Conservation (phyloP, 192 early-diverging fungal species). For the Umbelopsis ramanniana region DNA sequence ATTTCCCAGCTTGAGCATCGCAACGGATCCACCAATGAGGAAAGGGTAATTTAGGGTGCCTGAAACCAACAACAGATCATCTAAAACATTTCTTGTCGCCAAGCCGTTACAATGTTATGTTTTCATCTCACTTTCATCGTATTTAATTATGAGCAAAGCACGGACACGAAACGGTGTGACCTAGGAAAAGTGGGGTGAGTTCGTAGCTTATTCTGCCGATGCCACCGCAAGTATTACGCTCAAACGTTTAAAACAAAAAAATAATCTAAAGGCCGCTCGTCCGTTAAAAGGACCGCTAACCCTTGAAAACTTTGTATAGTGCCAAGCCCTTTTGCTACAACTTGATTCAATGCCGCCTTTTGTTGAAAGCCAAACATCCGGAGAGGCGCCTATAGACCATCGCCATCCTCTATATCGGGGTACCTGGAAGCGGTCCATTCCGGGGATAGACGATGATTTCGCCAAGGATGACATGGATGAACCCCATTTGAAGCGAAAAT, state of each 20-base stretch:
- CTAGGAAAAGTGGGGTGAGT: no score
- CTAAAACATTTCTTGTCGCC: no score
- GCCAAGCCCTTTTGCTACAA: neutral
- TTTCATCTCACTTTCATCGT: no score
- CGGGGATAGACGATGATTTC: slow-evolving; percentile 70
- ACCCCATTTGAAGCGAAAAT: slow-evolving; percentile 90
- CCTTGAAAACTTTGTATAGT: neutral
- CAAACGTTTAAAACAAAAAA: neutral
- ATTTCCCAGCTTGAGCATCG: no score
- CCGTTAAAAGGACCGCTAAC: neutral
- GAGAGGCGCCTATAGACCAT: slow-evolving; percentile 48
- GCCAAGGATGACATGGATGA: slow-evolving; percentile 91
- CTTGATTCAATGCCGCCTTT: slow-evolving; percentile 33
- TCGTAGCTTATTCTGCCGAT: no score
- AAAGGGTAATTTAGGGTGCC: no score
- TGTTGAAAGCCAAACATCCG: slow-evolving; percentile 24
- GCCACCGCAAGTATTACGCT: neutral
- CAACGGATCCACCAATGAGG: no score
- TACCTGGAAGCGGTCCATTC: slow-evolving; percentile 82
- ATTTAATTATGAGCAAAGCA: no score
- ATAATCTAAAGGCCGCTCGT: neutral
- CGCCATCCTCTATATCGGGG: slow-evolving; percentile 82
- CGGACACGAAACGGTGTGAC: no score
- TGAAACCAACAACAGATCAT: no score
- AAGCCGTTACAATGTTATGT: no score